These are phyloP conservation scores for Saccharomycopsis fibuligera DNA, from an alignment of 805 yeast genomes.

Conservation along the genomic window DNA sequence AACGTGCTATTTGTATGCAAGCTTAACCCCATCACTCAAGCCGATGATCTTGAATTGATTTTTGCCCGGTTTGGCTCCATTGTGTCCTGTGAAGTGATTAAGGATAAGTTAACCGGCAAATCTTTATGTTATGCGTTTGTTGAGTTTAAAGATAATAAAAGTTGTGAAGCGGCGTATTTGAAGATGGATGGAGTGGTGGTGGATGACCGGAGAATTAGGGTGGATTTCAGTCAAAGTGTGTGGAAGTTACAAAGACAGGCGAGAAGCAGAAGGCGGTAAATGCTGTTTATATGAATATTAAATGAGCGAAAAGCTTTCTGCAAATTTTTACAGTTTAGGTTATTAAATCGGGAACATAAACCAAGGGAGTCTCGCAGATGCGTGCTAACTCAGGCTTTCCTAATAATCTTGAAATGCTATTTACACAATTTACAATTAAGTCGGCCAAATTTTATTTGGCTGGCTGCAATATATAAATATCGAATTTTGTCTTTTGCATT, in stretches of 20 bases:
- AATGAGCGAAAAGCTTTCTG: no score
- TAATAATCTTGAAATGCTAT: no score
- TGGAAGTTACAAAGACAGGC: slow-evolving; percentile 21
- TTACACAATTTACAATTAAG: no score
- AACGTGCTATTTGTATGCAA: slow-evolving; percentile 57
- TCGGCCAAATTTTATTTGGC: no score
- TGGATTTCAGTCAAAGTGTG: slow-evolving; percentile 62
- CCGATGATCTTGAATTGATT: slow-evolving; percentile 46
- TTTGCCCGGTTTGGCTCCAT: slow-evolving; percentile 60
- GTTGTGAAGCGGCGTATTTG: slow-evolving; percentile 56
- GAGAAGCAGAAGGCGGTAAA: no score
- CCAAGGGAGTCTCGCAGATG: no score
- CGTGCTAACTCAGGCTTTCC: no score
- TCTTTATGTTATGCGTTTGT: slow-evolving; percentile 60
- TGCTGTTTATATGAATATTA: no score
- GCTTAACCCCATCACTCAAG: slow-evolving; percentile 55
- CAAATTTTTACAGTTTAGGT: no score
- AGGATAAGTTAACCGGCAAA: slow-evolving; percentile 41
- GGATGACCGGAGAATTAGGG: slow-evolving; percentile 58
- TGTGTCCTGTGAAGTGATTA: slow-evolving; percentile 43
- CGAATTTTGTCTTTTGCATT: no score
- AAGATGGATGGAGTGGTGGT: slow-evolving; percentile 57
- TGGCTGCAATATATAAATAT: no score
- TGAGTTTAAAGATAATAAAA: slow-evolving; percentile 41
- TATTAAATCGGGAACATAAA: no score